phyloP scores from a whole-genome alignment of 768 basidiomycete species.

The Hericium coralloides region DNA sequence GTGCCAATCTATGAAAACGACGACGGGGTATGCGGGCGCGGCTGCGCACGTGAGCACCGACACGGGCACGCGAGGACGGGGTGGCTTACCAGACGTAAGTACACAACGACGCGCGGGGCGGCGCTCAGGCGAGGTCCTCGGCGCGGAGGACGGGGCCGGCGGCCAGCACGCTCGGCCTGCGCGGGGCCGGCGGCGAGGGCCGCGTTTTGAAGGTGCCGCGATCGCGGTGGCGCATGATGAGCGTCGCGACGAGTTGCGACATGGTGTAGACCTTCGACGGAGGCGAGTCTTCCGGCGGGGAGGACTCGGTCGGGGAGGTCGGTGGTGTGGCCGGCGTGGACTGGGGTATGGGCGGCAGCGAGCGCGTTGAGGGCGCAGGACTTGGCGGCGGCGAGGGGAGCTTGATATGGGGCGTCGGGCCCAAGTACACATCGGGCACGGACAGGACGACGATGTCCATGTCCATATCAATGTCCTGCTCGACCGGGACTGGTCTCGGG shows the following conservation, averaged over 20 bases:
- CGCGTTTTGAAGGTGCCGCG: slow-evolving; percentile 6
- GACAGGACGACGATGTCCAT: not conserved
- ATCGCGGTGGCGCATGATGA: slow-evolving; percentile 11
- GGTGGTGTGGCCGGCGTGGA: not conserved
- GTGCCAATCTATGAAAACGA: not conserved
- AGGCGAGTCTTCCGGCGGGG: not conserved
- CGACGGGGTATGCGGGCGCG: not conserved
- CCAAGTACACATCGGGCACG: not conserved
- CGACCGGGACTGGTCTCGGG: not conserved
- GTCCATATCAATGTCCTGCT: not conserved
- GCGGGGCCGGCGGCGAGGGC: not conserved
- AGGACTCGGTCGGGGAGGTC: not conserved
- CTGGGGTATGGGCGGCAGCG: not conserved
- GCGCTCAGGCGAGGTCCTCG: not conserved
- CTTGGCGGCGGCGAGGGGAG: not conserved
- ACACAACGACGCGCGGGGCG: too few species aligned
- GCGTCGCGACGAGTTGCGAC: slow-evolving; percentile 15
- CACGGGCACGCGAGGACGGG: too few species aligned
- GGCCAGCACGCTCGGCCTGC: not conserved
- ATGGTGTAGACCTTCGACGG: slow-evolving; percentile 11
- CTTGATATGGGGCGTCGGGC: not conserved
- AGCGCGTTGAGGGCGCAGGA: not conserved
- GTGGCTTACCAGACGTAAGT: too few species aligned
- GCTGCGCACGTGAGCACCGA: too few species aligned
- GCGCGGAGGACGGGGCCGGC: not conserved